phyloP scores from a whole-genome alignment of 495 filamentous ascomycete genomes.

The Penicillium ochrochloron region DNA sequence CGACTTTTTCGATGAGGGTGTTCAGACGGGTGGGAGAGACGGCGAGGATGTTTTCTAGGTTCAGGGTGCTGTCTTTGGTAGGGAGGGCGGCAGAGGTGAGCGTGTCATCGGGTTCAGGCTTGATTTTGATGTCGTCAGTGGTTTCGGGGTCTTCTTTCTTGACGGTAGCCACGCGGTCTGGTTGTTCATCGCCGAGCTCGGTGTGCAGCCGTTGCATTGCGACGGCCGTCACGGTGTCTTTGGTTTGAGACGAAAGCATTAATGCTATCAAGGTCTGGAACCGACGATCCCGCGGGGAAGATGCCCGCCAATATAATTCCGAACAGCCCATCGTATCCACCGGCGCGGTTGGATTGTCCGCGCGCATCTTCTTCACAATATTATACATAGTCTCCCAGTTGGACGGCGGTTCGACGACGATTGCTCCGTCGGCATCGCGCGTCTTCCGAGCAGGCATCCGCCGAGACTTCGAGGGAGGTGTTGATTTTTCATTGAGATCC shows the following conservation, averaged over 20 bases:
- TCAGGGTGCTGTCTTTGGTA: conserved; percentile 62
- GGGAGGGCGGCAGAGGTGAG: conserved; percentile 30
- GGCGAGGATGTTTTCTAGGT: conserved; percentile 76
- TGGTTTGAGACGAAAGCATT: conserved; percentile 97
- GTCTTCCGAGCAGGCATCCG: conserved; percentile 69
- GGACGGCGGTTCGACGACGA: conserved; percentile 67
- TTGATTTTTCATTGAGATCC: conserved; percentile 34
- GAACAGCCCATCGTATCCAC: conserved; percentile 99
- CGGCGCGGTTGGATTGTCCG: conserved; percentile 71
- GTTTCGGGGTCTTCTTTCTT: conserved; percentile 1
- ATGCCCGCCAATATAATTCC: conserved; percentile 58
- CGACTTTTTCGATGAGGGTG: conserved; percentile 78
- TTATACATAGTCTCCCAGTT: conserved; percentile 87
- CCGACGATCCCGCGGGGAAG: conserved; percentile 62
- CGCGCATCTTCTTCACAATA: conserved; percentile 78
- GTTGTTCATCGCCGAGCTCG: conserved; percentile 57
- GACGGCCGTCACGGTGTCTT: conserved; percentile 88
- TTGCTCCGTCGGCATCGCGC: conserved; percentile 57
- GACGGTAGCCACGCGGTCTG: not conserved
- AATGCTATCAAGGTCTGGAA: conserved; percentile 91
- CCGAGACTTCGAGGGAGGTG: conserved; percentile 42
- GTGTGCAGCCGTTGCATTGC: conserved; percentile 81
- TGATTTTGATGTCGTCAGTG: conserved; percentile 8
- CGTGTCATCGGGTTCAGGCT: conserved; percentile 26
- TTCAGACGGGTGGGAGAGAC: conserved; percentile 73